Conservation (phyloP, 2,329 filamentous ascomycete species). For the Sporothrix pseudoabietina region DNA sequence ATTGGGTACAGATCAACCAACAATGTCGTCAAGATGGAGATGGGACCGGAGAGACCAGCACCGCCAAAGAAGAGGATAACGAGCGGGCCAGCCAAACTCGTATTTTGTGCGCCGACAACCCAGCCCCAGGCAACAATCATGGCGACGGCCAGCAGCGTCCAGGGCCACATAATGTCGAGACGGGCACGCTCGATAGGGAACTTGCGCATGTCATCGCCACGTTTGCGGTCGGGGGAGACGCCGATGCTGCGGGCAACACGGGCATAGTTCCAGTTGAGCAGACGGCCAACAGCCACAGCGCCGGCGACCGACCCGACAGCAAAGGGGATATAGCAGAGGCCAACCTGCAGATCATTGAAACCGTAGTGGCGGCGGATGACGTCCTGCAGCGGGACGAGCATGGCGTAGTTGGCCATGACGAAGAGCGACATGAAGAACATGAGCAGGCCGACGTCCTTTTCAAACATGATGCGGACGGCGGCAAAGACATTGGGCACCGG, state of each 20-base stretch:
- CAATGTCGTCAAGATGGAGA: conserved; percentile 47
- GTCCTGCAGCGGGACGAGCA: conserved; percentile 42
- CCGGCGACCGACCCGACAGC: conserved; percentile 45
- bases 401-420: conserved; percentile 42
- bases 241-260: conserved; percentile 54
- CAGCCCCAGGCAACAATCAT: conserved; percentile 49
- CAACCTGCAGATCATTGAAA: conserved; percentile 47
- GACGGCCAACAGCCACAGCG: conserved; percentile 47
- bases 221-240: conserved; percentile 52
- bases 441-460: conserved; percentile 43
- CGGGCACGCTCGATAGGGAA: conserved; percentile 46
- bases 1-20: conserved; percentile 49
- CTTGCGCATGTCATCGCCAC: conserved; percentile 42
- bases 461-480: conserved; percentile 41
- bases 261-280: conserved; percentile 64
- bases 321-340: conserved; percentile 48
- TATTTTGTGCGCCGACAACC: conserved; percentile 44
- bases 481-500: conserved; percentile 41
- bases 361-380: conserved; percentile 41
- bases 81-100: conserved; percentile 46
- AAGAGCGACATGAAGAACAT: conserved; percentile 44
- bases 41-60: conserved; percentile 44
- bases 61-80: conserved; percentile 47
- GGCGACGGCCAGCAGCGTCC: conserved; percentile 49
- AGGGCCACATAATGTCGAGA: conserved; percentile 42